Base-by-base conservation (phyloP, 2,329 filamentous ascomycete species). In the Neocatenulostroma microsporum region DNA sequence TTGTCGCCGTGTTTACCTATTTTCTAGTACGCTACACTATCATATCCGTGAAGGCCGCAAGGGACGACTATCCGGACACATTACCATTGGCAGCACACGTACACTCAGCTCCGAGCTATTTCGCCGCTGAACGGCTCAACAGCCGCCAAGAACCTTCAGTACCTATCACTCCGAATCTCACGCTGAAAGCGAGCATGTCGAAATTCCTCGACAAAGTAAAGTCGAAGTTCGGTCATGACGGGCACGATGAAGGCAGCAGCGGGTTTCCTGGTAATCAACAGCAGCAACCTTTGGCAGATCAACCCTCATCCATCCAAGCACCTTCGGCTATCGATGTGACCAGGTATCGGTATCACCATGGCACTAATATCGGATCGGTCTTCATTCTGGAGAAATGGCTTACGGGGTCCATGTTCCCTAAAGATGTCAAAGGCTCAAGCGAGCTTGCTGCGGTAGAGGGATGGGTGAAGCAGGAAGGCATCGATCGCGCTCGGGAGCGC, bases 321-420 rank as follows among this genome's bases (percentile, higher is more conserved):
- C 63, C 64, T 5, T 62, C 61, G 5, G 36, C 53, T 2, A 47
- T 57, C 36, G 67, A 62, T 34, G 60, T 74, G 14, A 53, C 70
- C 18, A 63, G 71, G 33, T 78, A 77, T 48, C 69, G 74, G 27
- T 76, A 74, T 45, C 73, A 78, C 40, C 71, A 77, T 50, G 75
- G 73, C 6, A 67, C 67, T 1, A 79, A 78, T 40, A 61, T 79
- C 3, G 74, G 75, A 26, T 69, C 69, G 8, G 63, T 76, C 30
- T 79, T 76, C 52, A 67, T 76, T n/a, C 65, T 77, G 4, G 76
- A 78, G 49, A 64, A 68, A 52, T 78, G 74, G 74, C 62, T 78
- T 3, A 67, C 63, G 27, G 57, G 59, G 2, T 67, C 61, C 37
- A 68, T 73, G 53, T 77, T 72, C 45, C 63, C 65, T 2, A 53